A percentile compares a stretch with the other conserved stretches of the same genome.
Evolutionary conservation across 2,329 filamentous ascomycete genomes (phyloP).

Genomic region (Pseudogymnoascus sp.): DNA sequence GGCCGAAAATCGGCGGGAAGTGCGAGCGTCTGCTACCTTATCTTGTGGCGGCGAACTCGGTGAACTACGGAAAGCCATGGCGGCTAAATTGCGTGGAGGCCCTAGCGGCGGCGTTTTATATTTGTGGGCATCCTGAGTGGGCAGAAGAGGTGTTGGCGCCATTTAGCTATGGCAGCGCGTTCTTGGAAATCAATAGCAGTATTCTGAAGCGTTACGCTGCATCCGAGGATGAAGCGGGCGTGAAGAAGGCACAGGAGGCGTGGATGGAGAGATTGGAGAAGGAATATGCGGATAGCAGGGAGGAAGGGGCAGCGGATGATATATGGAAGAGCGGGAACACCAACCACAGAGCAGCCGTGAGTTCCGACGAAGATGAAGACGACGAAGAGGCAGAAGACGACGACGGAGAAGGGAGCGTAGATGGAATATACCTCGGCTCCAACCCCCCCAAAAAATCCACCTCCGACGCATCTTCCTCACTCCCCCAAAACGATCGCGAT

Average conservation of each 20-base stretch:
- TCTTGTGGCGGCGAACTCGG: constrained; percentile 89
- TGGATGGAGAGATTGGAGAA: constrained; percentile 88
- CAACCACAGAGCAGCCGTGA: constrained; percentile 54
- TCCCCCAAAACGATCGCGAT: constrained; percentile 39
- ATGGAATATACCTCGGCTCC: constrained; percentile 54
- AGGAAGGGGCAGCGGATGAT: constrained; percentile 57
- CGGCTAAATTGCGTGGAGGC: constrained; percentile 93
- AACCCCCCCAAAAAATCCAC: constrained; percentile 32
- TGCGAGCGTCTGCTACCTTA: constrained; percentile 89
- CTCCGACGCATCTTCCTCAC: background rate
- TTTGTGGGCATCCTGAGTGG: constrained; percentile 89
- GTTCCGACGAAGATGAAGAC: constrained; percentile 49
- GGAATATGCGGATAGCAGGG: constrained; percentile 77
- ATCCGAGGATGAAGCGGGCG: constrained; percentile 69
- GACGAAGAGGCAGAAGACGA: constrained; percentile 40
- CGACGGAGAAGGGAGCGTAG: constrained; percentile 40
- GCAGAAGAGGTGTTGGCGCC: constrained; percentile 73
- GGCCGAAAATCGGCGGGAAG: constrained; percentile 83
- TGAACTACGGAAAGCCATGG: constrained; percentile 97
- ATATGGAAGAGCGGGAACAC: constrained; percentile 89
- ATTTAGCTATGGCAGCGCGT: constrained; percentile 83
- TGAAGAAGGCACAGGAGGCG: constrained; percentile 77
- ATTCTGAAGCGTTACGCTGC: constrained; percentile 79
- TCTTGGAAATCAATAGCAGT: constrained; percentile 82
- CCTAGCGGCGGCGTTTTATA: constrained; percentile 83